These are phyloP conservation scores for Hortaea werneckii DNA, from an alignment of 2,329 filamentous ascomycete genomes.

Conservation along the genomic window DNA sequence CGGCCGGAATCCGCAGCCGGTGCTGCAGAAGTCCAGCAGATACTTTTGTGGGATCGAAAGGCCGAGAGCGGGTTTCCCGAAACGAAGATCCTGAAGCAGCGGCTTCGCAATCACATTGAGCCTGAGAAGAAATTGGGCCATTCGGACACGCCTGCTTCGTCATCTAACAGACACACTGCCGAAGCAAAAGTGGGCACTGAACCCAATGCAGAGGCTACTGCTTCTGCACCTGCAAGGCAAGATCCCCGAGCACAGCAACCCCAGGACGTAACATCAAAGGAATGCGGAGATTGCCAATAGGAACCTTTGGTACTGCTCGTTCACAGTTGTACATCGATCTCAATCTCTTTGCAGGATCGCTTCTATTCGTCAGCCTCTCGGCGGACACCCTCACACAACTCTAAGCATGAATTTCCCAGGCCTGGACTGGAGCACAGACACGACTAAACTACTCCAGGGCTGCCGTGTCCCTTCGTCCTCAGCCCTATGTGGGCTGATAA, in stretches of 20 bases:
- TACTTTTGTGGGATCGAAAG: conserved; percentile 79
- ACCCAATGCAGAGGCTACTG: neutral
- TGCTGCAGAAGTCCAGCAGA: conserved; percentile 28
- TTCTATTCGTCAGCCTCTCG: no score
- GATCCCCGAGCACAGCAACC: neutral
- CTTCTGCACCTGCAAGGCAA: neutral
- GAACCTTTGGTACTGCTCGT: no score
- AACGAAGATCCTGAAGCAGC: conserved; percentile 80
- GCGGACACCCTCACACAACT: no score
- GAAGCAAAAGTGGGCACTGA: no score
- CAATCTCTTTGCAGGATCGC: no score
- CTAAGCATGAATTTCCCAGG: no score
- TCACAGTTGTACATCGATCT: no score
- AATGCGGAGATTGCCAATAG: conserved; percentile 14
- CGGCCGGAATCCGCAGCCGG: conserved; percentile 5
- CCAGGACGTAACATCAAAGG: neutral
- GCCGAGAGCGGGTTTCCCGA: conserved; percentile 84
- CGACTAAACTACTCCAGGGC: no score
- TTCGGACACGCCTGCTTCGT: conserved; percentile 31
- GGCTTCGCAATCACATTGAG: conserved; percentile 72
- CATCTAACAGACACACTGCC: no score
- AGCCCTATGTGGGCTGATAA: no score
- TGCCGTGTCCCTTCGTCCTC: no score
- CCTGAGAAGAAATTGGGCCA: conserved; percentile 72
- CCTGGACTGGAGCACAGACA: no score